Evolutionary conservation across 2,329 filamentous ascomycete genomes (phyloP), one percentile per base, ranked within the genome.

Genomic region (Coniochaeta sp.): DNA sequence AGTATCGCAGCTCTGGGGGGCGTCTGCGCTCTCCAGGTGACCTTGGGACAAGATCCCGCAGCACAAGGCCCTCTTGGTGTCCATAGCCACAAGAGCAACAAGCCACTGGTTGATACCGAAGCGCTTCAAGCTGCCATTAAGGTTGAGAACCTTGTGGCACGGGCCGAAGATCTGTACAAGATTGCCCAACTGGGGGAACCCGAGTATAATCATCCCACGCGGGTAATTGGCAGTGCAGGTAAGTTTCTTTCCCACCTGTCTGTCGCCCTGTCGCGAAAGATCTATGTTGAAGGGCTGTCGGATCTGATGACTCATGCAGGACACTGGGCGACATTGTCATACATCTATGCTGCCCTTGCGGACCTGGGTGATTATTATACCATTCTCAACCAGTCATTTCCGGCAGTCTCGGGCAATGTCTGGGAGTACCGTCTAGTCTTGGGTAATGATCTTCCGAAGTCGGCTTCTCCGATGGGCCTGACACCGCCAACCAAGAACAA

Each of bases 191-290:
- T 80, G 58, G 79, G 81, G 12, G 74, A 81, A 62, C 75, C 79
- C 1, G 84, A 89, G 63, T 89, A 85, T 68, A 82, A 82, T 62
- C 87, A 87, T 66, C 88, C 88, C 1, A 90, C 88, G 1, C 81
- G 88, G 59, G 87, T 90, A 24, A 89, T 90, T 64, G 87, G 88
- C 33, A 88, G 85, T 63, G 68, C 81, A 69, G 85, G 85, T 86
- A 72, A 60, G 65, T 61, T 34, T 36, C 14, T 2, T 36, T 31
- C 11, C n/a, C n/a, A n/a, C n/a, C n/a, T n/a, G n/a, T n/a, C n/a
- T n/a, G n/a, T n/a, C n/a, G n/a, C n/a, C n/a, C n/a, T n/a, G n/a
- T n/a, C n/a, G n/a, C n/a, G n/a, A n/a, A n/a, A n/a, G n/a, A n/a
- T n/a, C n/a, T n/a, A n/a, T n/a, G n/a, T 55, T 60, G 16, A 14